A percentile compares a stretch with the other conserved stretches of the same genome.
phyloP scores from a whole-genome alignment of 2,329 filamentous ascomycete species.

The Colletotrichum incanum region DNA sequence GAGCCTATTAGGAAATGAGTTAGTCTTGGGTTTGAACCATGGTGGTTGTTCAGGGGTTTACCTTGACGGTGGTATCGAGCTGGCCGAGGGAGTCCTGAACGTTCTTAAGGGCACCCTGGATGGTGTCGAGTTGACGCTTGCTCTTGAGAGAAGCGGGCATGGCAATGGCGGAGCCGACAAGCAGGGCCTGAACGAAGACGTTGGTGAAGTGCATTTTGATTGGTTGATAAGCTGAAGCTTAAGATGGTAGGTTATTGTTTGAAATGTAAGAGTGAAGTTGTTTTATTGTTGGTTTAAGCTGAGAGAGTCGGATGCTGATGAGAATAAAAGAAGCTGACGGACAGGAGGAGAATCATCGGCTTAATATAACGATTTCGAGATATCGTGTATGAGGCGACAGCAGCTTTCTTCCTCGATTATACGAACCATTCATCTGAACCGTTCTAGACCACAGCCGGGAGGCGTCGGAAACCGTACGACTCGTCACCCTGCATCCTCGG shows the following conservation, averaged over 20 bases:
- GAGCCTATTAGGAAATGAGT: conserved; percentile 11
- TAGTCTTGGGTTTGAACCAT: background rate
- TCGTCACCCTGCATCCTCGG: conserved; percentile 7
- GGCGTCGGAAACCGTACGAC: conserved; percentile 8
- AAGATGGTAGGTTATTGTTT: background rate
- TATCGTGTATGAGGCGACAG: conserved; percentile 3
- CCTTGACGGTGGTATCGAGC: conserved; percentile 51
- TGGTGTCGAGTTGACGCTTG: conserved; percentile 65
- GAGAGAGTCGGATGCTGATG: conserved; percentile 27
- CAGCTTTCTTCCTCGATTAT: too few relatives aligned
- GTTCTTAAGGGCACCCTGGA: conserved; percentile 72
- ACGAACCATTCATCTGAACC: conserved; percentile 34
- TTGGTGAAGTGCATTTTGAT: conserved; percentile 50
- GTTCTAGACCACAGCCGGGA: background rate
- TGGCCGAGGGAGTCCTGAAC: conserved; percentile 73
- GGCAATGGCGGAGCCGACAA: conserved; percentile 64
- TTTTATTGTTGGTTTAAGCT: background rate
- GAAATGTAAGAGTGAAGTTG: background rate
- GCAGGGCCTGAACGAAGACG: conserved; percentile 64
- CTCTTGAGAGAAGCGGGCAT: conserved; percentile 48
- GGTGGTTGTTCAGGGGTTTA: rapidly evolving
- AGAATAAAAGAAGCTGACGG: background rate
- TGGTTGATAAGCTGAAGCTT: conserved; percentile 14
- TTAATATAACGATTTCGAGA: conserved; percentile 31
- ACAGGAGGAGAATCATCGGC: background rate